These are phyloP conservation scores for Aspergillus ustus DNA, from an alignment of 2,329 filamentous ascomycete genomes.

Conservation along the genomic window DNA sequence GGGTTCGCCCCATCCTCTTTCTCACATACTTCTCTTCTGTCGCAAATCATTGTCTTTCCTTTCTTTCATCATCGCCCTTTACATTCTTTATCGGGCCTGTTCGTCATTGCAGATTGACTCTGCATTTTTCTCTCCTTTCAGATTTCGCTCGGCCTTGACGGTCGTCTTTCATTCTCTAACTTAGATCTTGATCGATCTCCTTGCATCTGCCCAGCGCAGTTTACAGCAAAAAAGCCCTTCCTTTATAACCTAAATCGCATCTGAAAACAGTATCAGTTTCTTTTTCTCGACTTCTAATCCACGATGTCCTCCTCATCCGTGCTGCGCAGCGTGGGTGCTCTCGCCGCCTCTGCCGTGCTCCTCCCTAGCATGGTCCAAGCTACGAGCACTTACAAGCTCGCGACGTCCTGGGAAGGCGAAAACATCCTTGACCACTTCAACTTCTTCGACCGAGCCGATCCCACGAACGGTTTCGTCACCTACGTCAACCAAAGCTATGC, in stretches of 20 bases:
- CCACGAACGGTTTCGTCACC: slow-evolving; percentile 57
- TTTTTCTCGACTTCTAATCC: neutral
- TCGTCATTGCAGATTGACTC: slow-evolving; percentile 21
- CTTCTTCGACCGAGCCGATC: slow-evolving; percentile 54
- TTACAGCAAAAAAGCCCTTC: neutral
- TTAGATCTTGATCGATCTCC: slow-evolving; percentile 11
- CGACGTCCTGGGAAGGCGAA: slow-evolving; percentile 50
- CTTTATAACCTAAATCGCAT: neutral
- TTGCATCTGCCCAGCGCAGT: slow-evolving; percentile 6
- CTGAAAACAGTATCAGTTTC: neutral
- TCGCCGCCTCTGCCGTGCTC: slow-evolving; percentile 35
- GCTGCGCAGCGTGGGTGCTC: slow-evolving; percentile 36
- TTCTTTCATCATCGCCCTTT: slow-evolving; percentile 12
- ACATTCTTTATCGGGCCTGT: slow-evolving; percentile 25
- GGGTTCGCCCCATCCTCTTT: slow-evolving; percentile 11
- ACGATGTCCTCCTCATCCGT: slow-evolving; percentile 36
- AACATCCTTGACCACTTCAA: slow-evolving; percentile 57
- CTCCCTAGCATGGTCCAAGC: slow-evolving; percentile 23
- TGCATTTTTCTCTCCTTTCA: slow-evolving; percentile 16
- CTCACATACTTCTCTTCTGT: slow-evolving; percentile 15
- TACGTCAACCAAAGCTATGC: slow-evolving; percentile 51
- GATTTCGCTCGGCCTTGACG: slow-evolving; percentile 26
- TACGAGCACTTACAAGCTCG: slow-evolving; percentile 41
- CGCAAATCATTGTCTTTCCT: slow-evolving; percentile 17
- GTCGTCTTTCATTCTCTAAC: slow-evolving; percentile 25